Evolutionary conservation across 1,284 basidiomycete genomes (phyloP).

Genomic region (Retiboletus flavoniger): DNA sequence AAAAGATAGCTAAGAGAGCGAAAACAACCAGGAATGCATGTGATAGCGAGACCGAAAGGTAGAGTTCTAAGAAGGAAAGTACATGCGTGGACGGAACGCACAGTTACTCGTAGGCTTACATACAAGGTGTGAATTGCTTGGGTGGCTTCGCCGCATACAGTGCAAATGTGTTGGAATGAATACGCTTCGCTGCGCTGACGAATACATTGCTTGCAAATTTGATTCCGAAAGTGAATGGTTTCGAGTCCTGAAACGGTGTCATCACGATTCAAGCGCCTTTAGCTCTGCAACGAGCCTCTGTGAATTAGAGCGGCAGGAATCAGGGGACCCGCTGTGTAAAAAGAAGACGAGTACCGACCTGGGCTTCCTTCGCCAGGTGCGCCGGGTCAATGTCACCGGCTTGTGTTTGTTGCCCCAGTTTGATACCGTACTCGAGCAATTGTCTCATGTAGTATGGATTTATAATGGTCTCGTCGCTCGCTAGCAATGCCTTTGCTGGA

Average conservation of each 20-base stretch:
- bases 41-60: conserved; percentile 13
- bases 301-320: background rate
- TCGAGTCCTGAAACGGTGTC: conserved; percentile 5
- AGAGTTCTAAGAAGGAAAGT: conserved; percentile 24
- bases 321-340: background rate
- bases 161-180: conserved; percentile 25
- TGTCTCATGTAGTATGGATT: conserved; percentile 74
- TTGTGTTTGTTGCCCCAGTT: conserved; percentile 44
- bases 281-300: conserved; percentile 41
- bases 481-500: conserved; percentile 39
- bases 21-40: conserved; percentile 25
- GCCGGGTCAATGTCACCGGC: conserved; percentile 42
- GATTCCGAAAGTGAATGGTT: conserved; percentile 12
- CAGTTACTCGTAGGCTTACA: conserved; percentile 30
- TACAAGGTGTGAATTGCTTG: conserved; percentile 29
- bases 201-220: conserved; percentile 30
- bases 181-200: conserved; percentile 24
- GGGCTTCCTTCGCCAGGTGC: conserved; percentile 44
- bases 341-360: conserved; percentile 38
- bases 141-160: conserved; percentile 31
- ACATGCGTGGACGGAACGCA: conserved; percentile 22
- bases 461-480: conserved; percentile 64
- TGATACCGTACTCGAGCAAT: conserved; percentile 63
- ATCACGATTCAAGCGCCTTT: conserved; percentile 37
- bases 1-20: conserved; percentile 16